A percentile compares a stretch with the other conserved stretches of the same genome.
Conservation (phyloP, 345 rosid species). For the Rhizophora apiculata region DNA sequence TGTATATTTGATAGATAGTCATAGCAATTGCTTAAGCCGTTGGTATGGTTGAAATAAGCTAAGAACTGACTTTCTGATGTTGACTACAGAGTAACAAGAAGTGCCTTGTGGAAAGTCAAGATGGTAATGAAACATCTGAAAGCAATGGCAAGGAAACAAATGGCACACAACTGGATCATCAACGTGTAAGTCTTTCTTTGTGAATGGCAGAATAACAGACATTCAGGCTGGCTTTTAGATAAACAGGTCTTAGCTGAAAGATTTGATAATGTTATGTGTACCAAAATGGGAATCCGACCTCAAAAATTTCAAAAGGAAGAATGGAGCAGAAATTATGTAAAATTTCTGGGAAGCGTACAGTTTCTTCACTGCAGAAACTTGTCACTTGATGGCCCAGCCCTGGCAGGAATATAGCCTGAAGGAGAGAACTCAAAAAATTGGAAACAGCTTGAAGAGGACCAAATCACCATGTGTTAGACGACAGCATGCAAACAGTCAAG, state of each 20-base stretch:
- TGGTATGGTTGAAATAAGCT: not conserved
- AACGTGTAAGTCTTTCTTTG: slow-evolving; percentile 25
- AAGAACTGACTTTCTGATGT: slow-evolving; percentile 13
- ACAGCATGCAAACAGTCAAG: slow-evolving; percentile 21
- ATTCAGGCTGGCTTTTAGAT: not conserved
- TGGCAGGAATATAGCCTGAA: slow-evolving; percentile 7
- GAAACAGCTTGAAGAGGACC: slow-evolving; percentile 28
- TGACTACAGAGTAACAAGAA: slow-evolving; percentile 30
- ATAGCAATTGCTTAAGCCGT: too few relatives aligned
- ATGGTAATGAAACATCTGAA: slow-evolving; percentile 8
- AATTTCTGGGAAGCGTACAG: slow-evolving; percentile 24
- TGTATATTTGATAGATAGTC: slow-evolving; percentile 4
- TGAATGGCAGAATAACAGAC: not conserved
- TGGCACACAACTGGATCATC: slow-evolving; percentile 13
- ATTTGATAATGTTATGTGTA: not conserved
- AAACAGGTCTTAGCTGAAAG: not conserved
- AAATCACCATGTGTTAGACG: slow-evolving; percentile 35
- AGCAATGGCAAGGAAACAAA: slow-evolving; percentile 12
- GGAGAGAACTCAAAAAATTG: slow-evolving; percentile 18
- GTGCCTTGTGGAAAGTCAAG: slow-evolving; percentile 20
- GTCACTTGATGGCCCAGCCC: slow-evolving; percentile 8
- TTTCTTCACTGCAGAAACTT: slow-evolving; percentile 31
- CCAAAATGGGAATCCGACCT: slow-evolving; percentile 23
- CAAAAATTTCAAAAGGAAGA: slow-evolving; percentile 18
- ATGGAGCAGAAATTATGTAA: slow-evolving; percentile 19